Base-by-base conservation (phyloP, 2,329 filamentous ascomycete genomes). In the Colletotrichum somersetense region DNA sequence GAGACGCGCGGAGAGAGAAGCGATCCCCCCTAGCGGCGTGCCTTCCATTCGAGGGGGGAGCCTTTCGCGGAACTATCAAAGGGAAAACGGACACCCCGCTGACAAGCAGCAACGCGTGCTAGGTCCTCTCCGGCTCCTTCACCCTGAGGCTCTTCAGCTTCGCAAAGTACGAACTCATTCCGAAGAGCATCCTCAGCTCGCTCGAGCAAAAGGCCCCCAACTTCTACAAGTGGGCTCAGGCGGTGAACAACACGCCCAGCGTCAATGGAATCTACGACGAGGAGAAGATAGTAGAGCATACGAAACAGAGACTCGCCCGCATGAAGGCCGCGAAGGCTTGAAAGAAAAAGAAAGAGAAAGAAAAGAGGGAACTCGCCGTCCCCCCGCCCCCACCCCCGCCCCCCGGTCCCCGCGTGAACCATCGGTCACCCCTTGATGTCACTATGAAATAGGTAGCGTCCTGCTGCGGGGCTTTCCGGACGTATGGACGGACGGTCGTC, bases 71-170 rank as follows among this genome's bases (percentile, higher is more conserved):
- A 18, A 44, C 5, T 1, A 5, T 11, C 8, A 18, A n/a, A n/a
- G 35, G 4, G 20, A 23, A 23, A 38, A 10, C 20, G 44, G 11
- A 18, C 44, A 46, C 35, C 14, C 2, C 7, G 6, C 35, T 57
- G 33, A 71, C 35, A 72, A 6, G 65, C 76, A 56, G 71, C 74
- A 20, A 20, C 44, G 44, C 18, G 18, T n/a, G 20, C 16, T 69
- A 91, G 89, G 90, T 88, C 18, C 83, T 90, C 70, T 88, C 87
- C 2, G 92, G 89, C 0, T 90, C 92, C 0, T 94, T 95, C 78
- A 77, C 93, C 12, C 77, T 94, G 26, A 86, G 92, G 2, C 78
- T 91, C 26, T 84, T 90, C 56, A 80, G 84, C 1, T 84, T 89
- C 38, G 77, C 85, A 0, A 89, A 91, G 77, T 82, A 88, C 30